These are phyloP conservation scores for Tylopilus vinaceipallidus DNA, from an alignment of 768 basidiomycete genomes.

Conservation along the genomic window DNA sequence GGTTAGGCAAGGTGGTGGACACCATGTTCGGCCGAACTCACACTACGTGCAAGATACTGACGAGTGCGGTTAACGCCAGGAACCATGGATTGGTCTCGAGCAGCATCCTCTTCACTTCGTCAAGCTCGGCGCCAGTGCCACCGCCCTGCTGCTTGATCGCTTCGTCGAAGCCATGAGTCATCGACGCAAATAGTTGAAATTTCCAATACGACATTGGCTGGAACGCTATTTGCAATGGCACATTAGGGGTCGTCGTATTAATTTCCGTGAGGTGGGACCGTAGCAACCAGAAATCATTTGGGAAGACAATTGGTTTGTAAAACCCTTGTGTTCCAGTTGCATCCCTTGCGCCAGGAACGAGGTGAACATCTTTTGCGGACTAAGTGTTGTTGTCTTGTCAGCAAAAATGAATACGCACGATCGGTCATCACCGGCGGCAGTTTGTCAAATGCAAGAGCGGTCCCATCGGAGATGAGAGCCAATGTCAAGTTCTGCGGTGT, in stretches of 20 bases:
- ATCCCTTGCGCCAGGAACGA: slow-evolving; percentile 61
- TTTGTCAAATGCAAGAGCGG: slow-evolving; percentile 48
- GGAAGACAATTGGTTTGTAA: slow-evolving; percentile 87
- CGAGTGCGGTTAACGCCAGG: slow-evolving; percentile 77
- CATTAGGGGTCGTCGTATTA: slow-evolving; percentile 72
- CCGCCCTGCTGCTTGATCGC: slow-evolving; percentile 75
- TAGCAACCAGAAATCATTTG: slow-evolving; percentile 95
- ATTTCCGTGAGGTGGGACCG: slow-evolving; percentile 80
- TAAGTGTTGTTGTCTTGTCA: slow-evolving; percentile 7
- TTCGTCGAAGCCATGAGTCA: slow-evolving; percentile 86
- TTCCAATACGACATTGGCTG: slow-evolving; percentile 85
- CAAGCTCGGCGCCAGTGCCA: slow-evolving; percentile 67
- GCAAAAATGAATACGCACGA: slow-evolving; percentile 44
- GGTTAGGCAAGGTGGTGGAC: slow-evolving; percentile 10
- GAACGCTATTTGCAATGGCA: slow-evolving; percentile 82
- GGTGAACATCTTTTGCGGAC: slow-evolving; percentile 52
- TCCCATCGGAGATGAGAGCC: slow-evolving; percentile 75
- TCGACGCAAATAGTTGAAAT: slow-evolving; percentile 81
- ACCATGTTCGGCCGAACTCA: slow-evolving; percentile 39
- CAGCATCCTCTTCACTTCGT: slow-evolving; percentile 95
- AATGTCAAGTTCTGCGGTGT: slow-evolving; percentile 76
- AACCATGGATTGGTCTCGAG: slow-evolving; percentile 88
- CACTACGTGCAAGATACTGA: slow-evolving; percentile 86
- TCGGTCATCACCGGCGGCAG: slow-evolving; percentile 60
- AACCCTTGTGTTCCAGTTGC: slow-evolving; percentile 61